phyloP scores from a whole-genome alignment of 345 rosid species.

The Acer saccharum region DNA sequence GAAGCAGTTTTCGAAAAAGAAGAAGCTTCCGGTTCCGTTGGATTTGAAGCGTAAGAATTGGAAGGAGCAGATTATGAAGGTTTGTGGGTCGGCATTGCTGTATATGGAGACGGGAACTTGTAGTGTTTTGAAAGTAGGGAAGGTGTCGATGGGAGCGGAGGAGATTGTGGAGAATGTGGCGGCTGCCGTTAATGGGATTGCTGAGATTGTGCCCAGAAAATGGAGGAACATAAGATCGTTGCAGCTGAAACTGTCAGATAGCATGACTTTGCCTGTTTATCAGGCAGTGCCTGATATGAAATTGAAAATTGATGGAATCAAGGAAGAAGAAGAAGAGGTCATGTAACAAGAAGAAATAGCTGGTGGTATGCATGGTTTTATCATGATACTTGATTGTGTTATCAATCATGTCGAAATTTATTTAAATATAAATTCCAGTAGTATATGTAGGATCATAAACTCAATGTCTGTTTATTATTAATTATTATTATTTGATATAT shows the following conservation, averaged over 20 bases:
- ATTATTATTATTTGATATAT: too few relatives aligned
- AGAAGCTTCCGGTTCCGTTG: constrained; percentile 63
- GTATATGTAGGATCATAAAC: too few relatives aligned
- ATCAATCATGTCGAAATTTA: too few relatives aligned
- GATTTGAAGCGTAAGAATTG: constrained; percentile 73
- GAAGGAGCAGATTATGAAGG: constrained; percentile 76
- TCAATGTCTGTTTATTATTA: too few relatives aligned
- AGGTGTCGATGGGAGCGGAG: constrained; percentile 46
- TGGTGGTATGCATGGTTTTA: too few relatives aligned
- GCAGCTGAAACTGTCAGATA: constrained; percentile 68
- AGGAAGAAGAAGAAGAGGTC: constrained; percentile 22
- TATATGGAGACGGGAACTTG: constrained; percentile 72
- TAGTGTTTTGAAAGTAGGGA: constrained; percentile 68
- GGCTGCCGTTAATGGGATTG: constrained; percentile 60
- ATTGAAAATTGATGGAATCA: constrained; percentile 52
- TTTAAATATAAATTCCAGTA: too few relatives aligned
- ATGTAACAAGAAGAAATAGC: too few relatives aligned
- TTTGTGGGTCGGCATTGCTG: constrained; percentile 62
- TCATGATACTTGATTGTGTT: too few relatives aligned
- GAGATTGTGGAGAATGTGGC: constrained; percentile 58
- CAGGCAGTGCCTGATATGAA: constrained; percentile 67
- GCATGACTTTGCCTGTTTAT: constrained; percentile 75
- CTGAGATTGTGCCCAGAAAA: constrained; percentile 60
- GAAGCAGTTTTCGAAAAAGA: constrained; percentile 67
- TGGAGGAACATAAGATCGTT: constrained; percentile 73